Base-by-base conservation (phyloP, 2,329 filamentous ascomycete species). In the Periglandula ipomoeae region DNA sequence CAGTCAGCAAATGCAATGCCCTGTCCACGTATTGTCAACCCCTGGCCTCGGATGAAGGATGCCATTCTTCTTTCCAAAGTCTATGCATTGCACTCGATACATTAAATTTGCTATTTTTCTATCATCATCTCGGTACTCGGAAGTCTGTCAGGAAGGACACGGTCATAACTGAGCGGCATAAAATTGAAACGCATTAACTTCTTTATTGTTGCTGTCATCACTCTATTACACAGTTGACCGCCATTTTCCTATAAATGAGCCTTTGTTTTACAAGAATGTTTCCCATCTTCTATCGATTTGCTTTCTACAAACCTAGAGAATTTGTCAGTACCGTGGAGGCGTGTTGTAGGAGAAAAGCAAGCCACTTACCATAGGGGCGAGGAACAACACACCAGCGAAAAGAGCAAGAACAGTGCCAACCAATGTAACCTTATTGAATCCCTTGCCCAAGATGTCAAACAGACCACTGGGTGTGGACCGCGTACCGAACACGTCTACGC, bases 361-460 rank as follows among this genome's bases (percentile, higher is more conserved):
- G 17, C 42, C 43, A 74, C 85, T 73, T 75, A 95, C 93, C 79
- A 97, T 81, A 24, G 93, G 93, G 47, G 84, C 84, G 60, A 97
- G 72, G 49, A 87, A 78, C 55, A 83, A 65, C 15, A 95, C 91
- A 41, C 89, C 89, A 35, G 79, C 75, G 41, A 79, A 79, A 56
- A 97, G 73, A 17, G 88, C 91, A 37, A 85, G 73, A 34, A 98
- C 89, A 1, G 93, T 98, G 15, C 79, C 74, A 34, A 96, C 66
- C 61, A 98, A 79, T 57, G 89, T 86, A 49, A 89, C 63, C 73
- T 95, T 96, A 64, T 91, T 93, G 67, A 98, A 98, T 2, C 88
- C 87, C 68, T 89, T 93, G 53, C 89, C 93, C 15, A 98, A 71
- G 38, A 97, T 81, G 69, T 98, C 93, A 65, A 98, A 98, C 15